These are phyloP conservation scores for Lactarius sp. DNA, from an alignment of 768 basidiomycete species.

Conservation along the genomic window DNA sequence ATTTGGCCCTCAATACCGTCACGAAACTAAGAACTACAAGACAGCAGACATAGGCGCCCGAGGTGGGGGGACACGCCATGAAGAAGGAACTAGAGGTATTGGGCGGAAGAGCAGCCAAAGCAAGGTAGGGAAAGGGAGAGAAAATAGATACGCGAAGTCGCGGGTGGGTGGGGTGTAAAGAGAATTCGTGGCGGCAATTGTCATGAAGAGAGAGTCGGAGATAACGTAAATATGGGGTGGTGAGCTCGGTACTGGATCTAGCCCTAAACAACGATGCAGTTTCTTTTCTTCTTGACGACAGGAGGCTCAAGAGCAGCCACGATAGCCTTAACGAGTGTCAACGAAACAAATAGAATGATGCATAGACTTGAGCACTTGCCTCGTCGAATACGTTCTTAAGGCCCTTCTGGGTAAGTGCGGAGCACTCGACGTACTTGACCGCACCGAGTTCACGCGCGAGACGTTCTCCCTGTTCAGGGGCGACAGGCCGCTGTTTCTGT, in stretches of 20 bases:
- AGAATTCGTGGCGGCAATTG: conserved; percentile 19
- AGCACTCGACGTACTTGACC: conserved; percentile 99
- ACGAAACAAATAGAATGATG: background rate
- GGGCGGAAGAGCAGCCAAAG: conserved; percentile 25
- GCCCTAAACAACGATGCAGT: conserved; percentile 82
- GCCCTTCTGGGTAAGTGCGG: conserved; percentile 97
- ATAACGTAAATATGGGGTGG: conserved; percentile 22
- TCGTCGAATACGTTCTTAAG: conserved; percentile 99
- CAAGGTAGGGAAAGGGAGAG: conserved; percentile 21
- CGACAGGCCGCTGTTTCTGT: conserved; percentile 95
- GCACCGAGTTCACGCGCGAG: conserved; percentile 97
- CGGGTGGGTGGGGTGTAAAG: conserved; percentile 19
- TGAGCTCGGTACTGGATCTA: conserved; percentile 28
- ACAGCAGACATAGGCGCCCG: conserved; percentile 26
- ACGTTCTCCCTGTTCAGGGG: conserved; percentile 82
- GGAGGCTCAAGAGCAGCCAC: conserved; percentile 98
- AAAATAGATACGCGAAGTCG: conserved; percentile 24
- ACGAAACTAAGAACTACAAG: conserved; percentile 35
- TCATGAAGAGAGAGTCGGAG: conserved; percentile 17
- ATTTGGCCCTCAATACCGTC: conserved; percentile 33
- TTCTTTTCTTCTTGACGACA: conserved; percentile 71
- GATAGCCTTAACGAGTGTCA: conserved; percentile 63
- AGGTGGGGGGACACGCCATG: conserved; percentile 5
- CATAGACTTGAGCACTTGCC: conserved; percentile 46
- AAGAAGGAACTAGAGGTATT: conserved; percentile 26